Evolutionary conservation across 495 filamentous ascomycete species (phyloP).

Genomic region (Acidomyces sp.): DNA sequence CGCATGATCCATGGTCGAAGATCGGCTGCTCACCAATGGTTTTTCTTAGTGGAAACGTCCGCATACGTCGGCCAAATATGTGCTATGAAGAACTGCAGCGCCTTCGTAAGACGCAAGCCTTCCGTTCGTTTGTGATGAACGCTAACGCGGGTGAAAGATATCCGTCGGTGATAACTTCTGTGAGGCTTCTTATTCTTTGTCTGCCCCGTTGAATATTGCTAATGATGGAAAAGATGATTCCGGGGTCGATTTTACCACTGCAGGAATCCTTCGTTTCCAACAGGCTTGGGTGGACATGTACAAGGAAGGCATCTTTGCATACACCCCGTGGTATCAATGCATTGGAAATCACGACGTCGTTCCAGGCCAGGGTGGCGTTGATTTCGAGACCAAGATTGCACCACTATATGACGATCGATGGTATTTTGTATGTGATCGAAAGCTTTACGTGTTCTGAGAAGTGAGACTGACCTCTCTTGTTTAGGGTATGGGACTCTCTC

Average conservation of each 20-base stretch:
- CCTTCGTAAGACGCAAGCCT: no score
- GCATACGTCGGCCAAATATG: slow-evolving; percentile 2
- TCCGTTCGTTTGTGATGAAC: no score
- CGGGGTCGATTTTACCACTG: slow-evolving; percentile 1
- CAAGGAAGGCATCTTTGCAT: neutral
- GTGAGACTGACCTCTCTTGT: no score
- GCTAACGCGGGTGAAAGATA: no score
- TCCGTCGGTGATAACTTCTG: slow-evolving; percentile 4
- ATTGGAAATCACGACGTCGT: slow-evolving; percentile 2
- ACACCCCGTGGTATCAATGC: slow-evolving; percentile 4
- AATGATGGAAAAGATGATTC: no score
- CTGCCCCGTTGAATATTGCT: no score
- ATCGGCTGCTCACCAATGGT: no score
- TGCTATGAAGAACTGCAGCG: slow-evolving; percentile 5
- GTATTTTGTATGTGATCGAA: slow-evolving; percentile 1
- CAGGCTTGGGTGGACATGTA: slow-evolving; percentile 1
- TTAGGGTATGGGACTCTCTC: no score
- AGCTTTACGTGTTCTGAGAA: no score
- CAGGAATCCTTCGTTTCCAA: slow-evolving; percentile 2
- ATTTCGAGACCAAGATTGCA: slow-evolving; percentile 4
- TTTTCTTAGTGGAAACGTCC: slow-evolving; percentile 1
- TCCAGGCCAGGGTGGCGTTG: neutral
- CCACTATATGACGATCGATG: slow-evolving; percentile 2
- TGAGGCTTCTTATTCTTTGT: no score
- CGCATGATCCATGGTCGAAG: no score